A percentile compares a stretch with the other conserved stretches of the same genome.
Conservation (phyloP, 352 stramenopile genomes). For the Globisporangium orthogonon region DNA sequence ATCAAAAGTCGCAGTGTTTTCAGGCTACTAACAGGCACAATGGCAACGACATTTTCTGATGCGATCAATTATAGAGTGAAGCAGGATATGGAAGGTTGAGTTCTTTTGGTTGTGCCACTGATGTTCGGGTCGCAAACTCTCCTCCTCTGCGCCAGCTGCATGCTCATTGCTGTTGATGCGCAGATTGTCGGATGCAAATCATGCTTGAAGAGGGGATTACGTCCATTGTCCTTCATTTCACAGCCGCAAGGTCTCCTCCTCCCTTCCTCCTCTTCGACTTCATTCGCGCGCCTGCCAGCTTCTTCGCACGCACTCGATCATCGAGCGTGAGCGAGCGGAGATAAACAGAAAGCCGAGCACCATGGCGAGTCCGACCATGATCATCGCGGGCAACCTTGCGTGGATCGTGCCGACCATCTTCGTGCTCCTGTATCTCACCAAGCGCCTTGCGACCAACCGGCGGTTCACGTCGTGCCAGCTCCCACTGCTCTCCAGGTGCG, state of each 20-base stretch:
- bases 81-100: no score
- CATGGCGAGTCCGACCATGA: background rate
- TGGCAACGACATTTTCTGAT: no score
- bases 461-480: conserved; percentile 8
- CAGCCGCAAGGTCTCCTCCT: background rate
- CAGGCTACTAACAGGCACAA: no score
- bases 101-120: no score
- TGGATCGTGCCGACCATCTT: conserved; percentile 6
- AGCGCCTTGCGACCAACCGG: conserved; percentile 9
- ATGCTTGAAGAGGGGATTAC: background rate
- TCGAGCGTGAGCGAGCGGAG: no score
- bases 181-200: background rate
- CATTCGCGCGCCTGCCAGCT: background rate
- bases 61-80: no score
- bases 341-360: background rate
- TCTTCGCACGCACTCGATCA: background rate
- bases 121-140: no score
- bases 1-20: no score
- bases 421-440: conserved; percentile 9
- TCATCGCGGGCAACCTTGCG: conserved; percentile 7
- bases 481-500: conserved; percentile 9
- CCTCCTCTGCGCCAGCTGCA: background rate
- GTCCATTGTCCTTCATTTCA: background rate
- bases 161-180: no score
- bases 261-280: background rate